Conservation (phyloP, 192 early-diverging fungal genomes). For the Backusella psychrophila region DNA sequence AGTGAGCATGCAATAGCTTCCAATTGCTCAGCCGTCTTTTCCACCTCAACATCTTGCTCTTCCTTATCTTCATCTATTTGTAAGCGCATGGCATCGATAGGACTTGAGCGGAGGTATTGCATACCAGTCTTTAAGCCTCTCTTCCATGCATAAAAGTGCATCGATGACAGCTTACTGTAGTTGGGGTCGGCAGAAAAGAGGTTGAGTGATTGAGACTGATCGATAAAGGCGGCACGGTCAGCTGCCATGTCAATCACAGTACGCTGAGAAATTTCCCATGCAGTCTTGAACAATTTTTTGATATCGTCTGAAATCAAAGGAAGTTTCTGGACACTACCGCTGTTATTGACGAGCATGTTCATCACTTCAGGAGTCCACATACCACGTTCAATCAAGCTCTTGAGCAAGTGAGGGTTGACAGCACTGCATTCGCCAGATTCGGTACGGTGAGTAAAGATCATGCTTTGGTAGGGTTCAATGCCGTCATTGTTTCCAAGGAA, state of each 20-base stretch:
- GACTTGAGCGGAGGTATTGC: slow-evolving; percentile 92
- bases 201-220: slow-evolving; percentile 95
- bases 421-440: slow-evolving; percentile 96
- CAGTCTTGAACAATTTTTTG: slow-evolving; percentile 88
- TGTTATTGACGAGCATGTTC: slow-evolving; percentile 90
- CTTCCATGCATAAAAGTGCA: slow-evolving; percentile 99
- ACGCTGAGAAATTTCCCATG: slow-evolving; percentile 92
- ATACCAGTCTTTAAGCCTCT: slow-evolving; percentile 96
- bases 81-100: slow-evolving; percentile 95
- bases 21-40: slow-evolving; percentile 28
- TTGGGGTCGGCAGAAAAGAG: slow-evolving; percentile 89
- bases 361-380: slow-evolving; percentile 93
- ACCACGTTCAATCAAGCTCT: slow-evolving; percentile 85
- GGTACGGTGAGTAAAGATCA: slow-evolving; percentile 92
- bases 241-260: slow-evolving; percentile 95
- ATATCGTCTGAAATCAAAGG: slow-evolving; percentile 76
- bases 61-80: slow-evolving; percentile 79
- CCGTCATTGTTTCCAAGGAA: slow-evolving; percentile 98
- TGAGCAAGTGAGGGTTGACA: slow-evolving; percentile 92
- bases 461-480: slow-evolving; percentile 88
- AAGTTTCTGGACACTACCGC: slow-evolving; percentile 83
- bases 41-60: slow-evolving; percentile 25
- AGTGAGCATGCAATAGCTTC: slow-evolving; percentile 41
- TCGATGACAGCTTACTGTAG: slow-evolving; percentile 88
- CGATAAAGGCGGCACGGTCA: slow-evolving; percentile 93